Conservation (phyloP, 2,329 filamentous ascomycete species). For the Diaporthe amygdali region DNA sequence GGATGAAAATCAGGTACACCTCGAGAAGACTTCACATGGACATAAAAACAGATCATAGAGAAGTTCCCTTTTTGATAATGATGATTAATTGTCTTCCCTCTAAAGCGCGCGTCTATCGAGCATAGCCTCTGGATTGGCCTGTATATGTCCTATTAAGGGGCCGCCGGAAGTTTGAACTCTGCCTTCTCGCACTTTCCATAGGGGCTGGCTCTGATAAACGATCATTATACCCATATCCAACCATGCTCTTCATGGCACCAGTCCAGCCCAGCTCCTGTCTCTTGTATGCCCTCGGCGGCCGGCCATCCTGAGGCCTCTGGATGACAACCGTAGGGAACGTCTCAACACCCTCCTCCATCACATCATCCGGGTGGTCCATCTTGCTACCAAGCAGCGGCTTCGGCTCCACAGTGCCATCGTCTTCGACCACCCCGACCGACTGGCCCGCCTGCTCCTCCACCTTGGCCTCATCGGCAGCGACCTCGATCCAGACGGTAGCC, state of each 20-base stretch:
- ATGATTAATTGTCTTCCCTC: neutral
- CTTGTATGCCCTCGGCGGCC: neutral
- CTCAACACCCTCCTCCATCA: neutral
- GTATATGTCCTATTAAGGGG: neutral
- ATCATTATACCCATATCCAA: neutral
- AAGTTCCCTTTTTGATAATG: neutral
- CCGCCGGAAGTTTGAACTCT: neutral
- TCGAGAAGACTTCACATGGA: no score
- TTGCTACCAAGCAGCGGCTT: neutral
- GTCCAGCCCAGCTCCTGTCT: constrained; percentile 10
- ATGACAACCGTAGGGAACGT: constrained; percentile 3
- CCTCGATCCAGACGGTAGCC: constrained; percentile 52
- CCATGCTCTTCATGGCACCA: constrained; percentile 5
- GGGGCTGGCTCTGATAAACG: neutral
- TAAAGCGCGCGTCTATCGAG: neutral
- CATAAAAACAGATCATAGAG: neutral
- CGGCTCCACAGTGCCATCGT: neutral
- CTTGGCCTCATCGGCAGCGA: constrained; percentile 31
- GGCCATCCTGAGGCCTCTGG: neutral
- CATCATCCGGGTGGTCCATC: neutral
- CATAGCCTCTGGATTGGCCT: neutral
- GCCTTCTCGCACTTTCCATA: neutral
- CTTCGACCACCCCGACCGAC: neutral
- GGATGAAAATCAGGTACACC: no score
- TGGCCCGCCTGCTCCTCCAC: constrained; percentile 2